phyloP scores from a whole-genome alignment of 2,329 filamentous ascomycete genomes.

The Onygenales sp. region DNA sequence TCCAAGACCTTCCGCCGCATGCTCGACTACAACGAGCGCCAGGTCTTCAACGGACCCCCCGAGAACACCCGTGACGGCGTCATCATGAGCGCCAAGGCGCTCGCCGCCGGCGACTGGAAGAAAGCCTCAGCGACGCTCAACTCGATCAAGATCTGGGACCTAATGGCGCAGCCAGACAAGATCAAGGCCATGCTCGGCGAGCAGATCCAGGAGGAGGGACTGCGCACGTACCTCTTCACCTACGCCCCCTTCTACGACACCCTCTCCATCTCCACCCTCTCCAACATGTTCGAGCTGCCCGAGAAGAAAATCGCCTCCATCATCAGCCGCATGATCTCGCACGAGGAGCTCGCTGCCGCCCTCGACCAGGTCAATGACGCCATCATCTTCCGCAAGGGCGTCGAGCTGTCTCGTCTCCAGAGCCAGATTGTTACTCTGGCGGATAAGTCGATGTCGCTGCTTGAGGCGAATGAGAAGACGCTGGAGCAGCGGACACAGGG shows the following conservation, averaged over 20 bases:
- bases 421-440: slow-evolving; percentile 87
- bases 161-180: slow-evolving; percentile 84
- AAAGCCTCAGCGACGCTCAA: slow-evolving; percentile 89
- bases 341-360: slow-evolving; percentile 92
- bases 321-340: slow-evolving; percentile 98
- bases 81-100: slow-evolving; percentile 96
- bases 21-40: slow-evolving; percentile 98
- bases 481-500: slow-evolving; percentile 95
- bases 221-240: slow-evolving; percentile 97
- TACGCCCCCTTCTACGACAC: slow-evolving; percentile 99
- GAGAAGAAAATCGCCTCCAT: slow-evolving; percentile 86
- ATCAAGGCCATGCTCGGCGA: slow-evolving; percentile 96
- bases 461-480: slow-evolving; percentile 95
- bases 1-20: slow-evolving; percentile 99
- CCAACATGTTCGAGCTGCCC: slow-evolving; percentile 90
- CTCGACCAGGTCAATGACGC: slow-evolving; percentile 96
- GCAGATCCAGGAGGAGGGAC: slow-evolving; percentile 97
- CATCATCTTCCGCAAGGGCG: slow-evolving; percentile 98
- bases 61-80: slow-evolving; percentile 99
- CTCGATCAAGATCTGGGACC: slow-evolving; percentile 99
- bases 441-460: slow-evolving; percentile 91
- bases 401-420: slow-evolving; percentile 92
- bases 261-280: slow-evolving; percentile 73
- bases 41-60: slow-evolving; percentile 96
- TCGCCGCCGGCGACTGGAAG: slow-evolving; percentile 97